phyloP scores from a whole-genome alignment of 2,329 filamentous ascomycete species.

The Colletotrichum liriopes region DNA sequence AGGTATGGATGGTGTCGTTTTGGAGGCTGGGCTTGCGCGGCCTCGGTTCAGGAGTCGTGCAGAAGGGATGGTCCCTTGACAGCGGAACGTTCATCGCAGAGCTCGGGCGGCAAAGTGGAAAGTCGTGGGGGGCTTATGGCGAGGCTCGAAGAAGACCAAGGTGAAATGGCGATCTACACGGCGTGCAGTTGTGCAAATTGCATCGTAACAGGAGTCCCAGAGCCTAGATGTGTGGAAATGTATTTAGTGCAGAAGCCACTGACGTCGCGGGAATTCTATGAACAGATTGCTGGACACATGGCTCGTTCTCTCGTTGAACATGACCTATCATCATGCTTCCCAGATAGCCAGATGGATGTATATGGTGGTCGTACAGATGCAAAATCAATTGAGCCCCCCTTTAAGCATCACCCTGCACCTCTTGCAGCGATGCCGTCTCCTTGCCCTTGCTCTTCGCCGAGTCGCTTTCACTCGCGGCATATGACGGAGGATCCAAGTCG shows the following conservation, averaged over 20 bases:
- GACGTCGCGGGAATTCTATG: conserved; percentile 30
- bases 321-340: not conserved
- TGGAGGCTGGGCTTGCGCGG: not conserved
- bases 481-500: conserved; percentile 64
- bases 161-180: conserved; percentile 13
- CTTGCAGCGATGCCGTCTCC: conserved; percentile 27
- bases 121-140: conserved; percentile 8
- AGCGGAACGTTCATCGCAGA: not conserved
- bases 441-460: conserved; percentile 38
- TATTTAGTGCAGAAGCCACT: conserved; percentile 18
- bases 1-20: not conserved
- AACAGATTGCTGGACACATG: conserved; percentile 21
- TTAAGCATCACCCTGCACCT: conserved; percentile 34
- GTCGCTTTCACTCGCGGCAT: conserved; percentile 50
- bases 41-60: not conserved
- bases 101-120: not conserved
- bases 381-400: not conserved
- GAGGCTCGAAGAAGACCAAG: not conserved
- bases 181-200: not conserved
- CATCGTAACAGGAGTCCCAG: not conserved
- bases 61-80: not conserved
- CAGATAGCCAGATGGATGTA: conserved; percentile 5
- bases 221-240: not conserved
- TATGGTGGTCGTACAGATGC: conserved; percentile 29
- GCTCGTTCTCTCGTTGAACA: conserved; percentile 14